Base-by-base conservation (phyloP, 805 yeast genomes). In the Lachancea nothofagi region DNA sequence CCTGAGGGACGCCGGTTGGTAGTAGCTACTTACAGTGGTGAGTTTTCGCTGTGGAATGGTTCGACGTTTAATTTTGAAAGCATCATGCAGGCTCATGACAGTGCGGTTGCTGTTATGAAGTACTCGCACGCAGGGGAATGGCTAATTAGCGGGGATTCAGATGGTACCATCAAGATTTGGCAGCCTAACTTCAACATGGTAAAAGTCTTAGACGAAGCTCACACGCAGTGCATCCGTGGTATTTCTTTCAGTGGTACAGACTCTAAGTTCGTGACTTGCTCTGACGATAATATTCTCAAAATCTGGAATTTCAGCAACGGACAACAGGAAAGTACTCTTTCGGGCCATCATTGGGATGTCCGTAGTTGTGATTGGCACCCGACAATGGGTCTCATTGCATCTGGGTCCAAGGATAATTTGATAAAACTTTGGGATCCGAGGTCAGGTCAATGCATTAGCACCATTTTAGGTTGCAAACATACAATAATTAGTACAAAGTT, bases 311-410 rank as follows among this genome's bases (percentile, higher is more conserved):
- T 93, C 64, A 82, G 85, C 55, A 85, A 83, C 55, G 93, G 93
- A 26, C 68, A 74, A 43, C 93, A 86, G 50, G 99, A 93, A 57
- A 66, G 84, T 34, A 70, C 77, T 0, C 68, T 93, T 40, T 72
- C 78, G 18, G 97, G 97, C 2, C 99, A 93, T 64, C 96, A 94
- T 59, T 93, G 99, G 99, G 99, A 93, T 63, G 97, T 93, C 17
- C 93, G 93, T 58, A 78, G 89, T 40, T 85, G 94, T 39, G 97
- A 93, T 61, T 93, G 99, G 99, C 99, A 93, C 62, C 85, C 95
- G 4, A 70, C 73, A 9, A 66, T 86, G 62, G 96, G 97, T 0
- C 69, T 93, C 20, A 72, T 93, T 36, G 96, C 83, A 0, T 76
- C 89, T 47, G 99, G 97, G 0, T 93, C 97, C 0, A 93, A 94